These are phyloP conservation scores for Beauveria brongniartii DNA, from an alignment of 2,329 filamentous ascomycete species.

Conservation along the genomic window DNA sequence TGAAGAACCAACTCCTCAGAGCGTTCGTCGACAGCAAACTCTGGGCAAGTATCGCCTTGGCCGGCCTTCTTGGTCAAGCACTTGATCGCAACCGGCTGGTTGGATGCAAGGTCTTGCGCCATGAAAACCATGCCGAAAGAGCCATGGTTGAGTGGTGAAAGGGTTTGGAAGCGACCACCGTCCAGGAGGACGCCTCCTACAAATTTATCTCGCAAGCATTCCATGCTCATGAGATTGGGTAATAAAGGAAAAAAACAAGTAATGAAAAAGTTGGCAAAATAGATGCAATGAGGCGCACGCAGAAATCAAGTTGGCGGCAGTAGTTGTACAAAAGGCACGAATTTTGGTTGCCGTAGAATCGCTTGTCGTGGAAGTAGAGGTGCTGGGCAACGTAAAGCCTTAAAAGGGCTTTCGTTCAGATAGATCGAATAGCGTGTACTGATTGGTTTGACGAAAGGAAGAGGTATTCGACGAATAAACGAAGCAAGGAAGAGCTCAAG, in stretches of 20 bases:
- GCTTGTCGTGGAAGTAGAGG: conserved; percentile 5
- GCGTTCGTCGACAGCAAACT: conserved; percentile 70
- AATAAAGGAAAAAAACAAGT: conserved; percentile 14
- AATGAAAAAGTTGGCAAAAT: conserved; percentile 21
- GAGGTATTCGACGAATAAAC: conserved; percentile 10
- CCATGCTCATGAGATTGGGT: conserved; percentile 43
- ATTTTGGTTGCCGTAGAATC: conserved; percentile 5
- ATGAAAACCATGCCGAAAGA: conserved; percentile 99
- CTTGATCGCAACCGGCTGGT: conserved; percentile 86
- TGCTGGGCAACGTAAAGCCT: conserved; percentile 2
- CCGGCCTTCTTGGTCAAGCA: conserved; percentile 80
- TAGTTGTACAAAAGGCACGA: conserved; percentile 12
- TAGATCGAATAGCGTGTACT: not conserved
- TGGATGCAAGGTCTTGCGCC: conserved; percentile 70
- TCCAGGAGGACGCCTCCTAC: conserved; percentile 70
- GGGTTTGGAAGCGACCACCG: conserved; percentile 74
- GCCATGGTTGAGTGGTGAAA: conserved; percentile 94
- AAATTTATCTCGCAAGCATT: conserved; percentile 81
- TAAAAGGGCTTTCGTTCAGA: not conserved
- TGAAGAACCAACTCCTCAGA: conserved; percentile 78
- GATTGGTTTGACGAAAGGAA: conserved; percentile 1
- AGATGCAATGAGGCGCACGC: conserved; percentile 19
- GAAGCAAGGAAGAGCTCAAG: conserved; percentile 13
- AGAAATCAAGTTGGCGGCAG: conserved; percentile 12
- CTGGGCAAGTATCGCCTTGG: conserved; percentile 48